Conservation (phyloP, 805 yeast species). For the Yamadazyma sp. region DNA sequence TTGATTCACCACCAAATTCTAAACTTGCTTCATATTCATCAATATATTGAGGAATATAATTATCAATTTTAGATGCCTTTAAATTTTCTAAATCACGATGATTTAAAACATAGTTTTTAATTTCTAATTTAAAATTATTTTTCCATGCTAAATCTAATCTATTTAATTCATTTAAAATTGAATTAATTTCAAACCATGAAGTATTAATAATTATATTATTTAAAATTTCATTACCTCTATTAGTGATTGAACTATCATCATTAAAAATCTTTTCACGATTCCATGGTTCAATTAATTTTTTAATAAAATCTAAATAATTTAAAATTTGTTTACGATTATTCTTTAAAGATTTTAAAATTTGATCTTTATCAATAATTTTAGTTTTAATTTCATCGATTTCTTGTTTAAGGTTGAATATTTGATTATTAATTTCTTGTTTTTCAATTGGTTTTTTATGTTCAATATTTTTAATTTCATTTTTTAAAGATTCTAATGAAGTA, state of each 20-base stretch:
- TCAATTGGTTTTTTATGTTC: conserved; percentile 2
- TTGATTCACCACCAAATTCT: conserved; percentile 36
- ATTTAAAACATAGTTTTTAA: conserved; percentile 24
- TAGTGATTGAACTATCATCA: conserved; percentile 29
- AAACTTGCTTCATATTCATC: conserved; percentile 37
- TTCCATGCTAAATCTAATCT: conserved; percentile 32
- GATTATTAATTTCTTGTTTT: conserved; percentile 2
- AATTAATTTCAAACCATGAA: conserved; percentile 32
- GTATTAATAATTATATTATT: conserved; percentile 20
- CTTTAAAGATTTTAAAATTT: conserved; percentile 16
- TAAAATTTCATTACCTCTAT: conserved; percentile 24
- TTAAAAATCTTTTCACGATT: conserved; percentile 18
- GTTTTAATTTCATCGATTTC: conserved; percentile 18
- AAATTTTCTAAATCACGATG: conserved; percentile 18
- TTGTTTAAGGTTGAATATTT: conserved; percentile 6
- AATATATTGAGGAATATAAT: conserved; percentile 29
- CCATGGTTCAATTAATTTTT: conserved; percentile 6
- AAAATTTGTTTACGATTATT: conserved; percentile 23
- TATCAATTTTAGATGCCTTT: conserved; percentile 20
- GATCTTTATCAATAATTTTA: conserved; percentile 26
- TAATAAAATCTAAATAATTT: conserved; percentile 15
- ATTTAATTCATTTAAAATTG: conserved; percentile 23
- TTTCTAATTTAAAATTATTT: conserved; percentile 23
- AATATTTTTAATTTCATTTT: conserved; percentile 3
- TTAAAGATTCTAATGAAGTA: conserved; percentile 9